A percentile compares a stretch with the other conserved stretches of the same genome.
phyloP scores from a whole-genome alignment of 371 early-diverging fungal species.

The Apophysomyces sp. region DNA sequence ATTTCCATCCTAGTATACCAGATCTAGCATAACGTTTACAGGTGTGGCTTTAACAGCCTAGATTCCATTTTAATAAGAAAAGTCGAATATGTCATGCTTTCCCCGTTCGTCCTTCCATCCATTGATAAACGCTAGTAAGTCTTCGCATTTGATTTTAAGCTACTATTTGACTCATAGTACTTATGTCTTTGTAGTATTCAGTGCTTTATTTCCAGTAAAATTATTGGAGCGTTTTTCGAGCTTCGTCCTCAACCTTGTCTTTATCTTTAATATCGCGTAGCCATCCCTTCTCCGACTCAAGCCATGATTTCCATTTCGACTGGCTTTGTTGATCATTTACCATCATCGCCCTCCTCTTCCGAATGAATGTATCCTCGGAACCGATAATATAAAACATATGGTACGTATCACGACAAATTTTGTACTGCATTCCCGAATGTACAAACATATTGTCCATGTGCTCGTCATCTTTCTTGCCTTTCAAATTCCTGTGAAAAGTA shows the following conservation, averaged over 20 bases:
- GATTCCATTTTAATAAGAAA: too few relatives aligned
- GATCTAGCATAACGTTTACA: too few relatives aligned
- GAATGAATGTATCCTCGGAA: conserved; percentile 42
- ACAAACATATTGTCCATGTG: conserved; percentile 26
- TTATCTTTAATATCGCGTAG: conserved; percentile 8
- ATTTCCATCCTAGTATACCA: too few relatives aligned
- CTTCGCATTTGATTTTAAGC: too few relatives aligned
- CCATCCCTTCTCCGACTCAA: conserved; percentile 23
- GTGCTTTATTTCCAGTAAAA: background rate
- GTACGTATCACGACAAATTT: conserved; percentile 44
- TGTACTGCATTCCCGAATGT: conserved; percentile 42
- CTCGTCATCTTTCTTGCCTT: conserved; percentile 9
- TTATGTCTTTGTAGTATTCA: too few relatives aligned
- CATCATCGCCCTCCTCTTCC: conserved; percentile 8
- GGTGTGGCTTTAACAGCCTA: too few relatives aligned
- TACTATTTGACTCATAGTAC: too few relatives aligned
- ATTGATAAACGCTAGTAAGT: too few relatives aligned
- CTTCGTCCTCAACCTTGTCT: conserved; percentile 10
- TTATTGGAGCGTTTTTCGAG: background rate
- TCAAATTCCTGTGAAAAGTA: conserved; percentile 14
- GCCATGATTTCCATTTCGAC: conserved; percentile 16
- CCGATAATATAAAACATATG: conserved; percentile 53
- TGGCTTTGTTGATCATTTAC: background rate
- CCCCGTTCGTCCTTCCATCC: too few relatives aligned
- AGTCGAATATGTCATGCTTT: too few relatives aligned